These are phyloP conservation scores for Myxozyma neglecta DNA, from an alignment of 805 yeast genomes.

Conservation along the genomic window DNA sequence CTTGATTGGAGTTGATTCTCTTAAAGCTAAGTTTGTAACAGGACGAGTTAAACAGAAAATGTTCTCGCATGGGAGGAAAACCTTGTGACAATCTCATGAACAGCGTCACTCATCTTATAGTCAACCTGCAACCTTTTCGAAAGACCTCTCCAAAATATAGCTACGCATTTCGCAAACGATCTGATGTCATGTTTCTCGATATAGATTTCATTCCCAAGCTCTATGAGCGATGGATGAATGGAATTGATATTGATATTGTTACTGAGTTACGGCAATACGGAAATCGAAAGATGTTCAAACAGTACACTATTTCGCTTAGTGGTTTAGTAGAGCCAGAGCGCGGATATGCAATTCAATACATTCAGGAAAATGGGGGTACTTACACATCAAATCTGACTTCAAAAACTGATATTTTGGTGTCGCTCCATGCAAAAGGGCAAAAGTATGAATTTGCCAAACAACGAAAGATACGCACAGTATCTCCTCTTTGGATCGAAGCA, in stretches of 20 bases:
- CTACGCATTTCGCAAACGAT: slow-evolving; percentile 46
- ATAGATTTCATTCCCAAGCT: slow-evolving; percentile 49
- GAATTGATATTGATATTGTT: slow-evolving; percentile 44
- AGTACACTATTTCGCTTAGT: slow-evolving; percentile 43
- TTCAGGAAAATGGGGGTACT: slow-evolving; percentile 42
- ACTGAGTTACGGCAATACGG: slow-evolving; percentile 32
- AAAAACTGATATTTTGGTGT: slow-evolving; percentile 38
- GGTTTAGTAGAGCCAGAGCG: slow-evolving; percentile 36
- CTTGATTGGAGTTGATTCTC: not conserved
- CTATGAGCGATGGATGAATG: slow-evolving; percentile 55
- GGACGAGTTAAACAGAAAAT: slow-evolving; percentile 20
- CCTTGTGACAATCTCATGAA: slow-evolving; percentile 51
- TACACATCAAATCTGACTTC: slow-evolving; percentile 36
- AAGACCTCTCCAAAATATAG: slow-evolving; percentile 52
- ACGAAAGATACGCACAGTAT: slow-evolving; percentile 46
- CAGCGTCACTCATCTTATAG: slow-evolving; percentile 53
- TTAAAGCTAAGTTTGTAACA: not conserved
- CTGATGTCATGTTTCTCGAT: slow-evolving; percentile 58
- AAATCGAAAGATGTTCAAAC: slow-evolving; percentile 37
- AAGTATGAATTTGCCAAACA: slow-evolving; percentile 44
- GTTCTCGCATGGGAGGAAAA: slow-evolving; percentile 47
- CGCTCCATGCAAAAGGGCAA: slow-evolving; percentile 38
- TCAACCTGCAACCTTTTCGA: slow-evolving; percentile 46
- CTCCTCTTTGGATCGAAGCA: slow-evolving; percentile 48
- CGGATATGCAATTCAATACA: slow-evolving; percentile 33